Conservation (phyloP, 2,329 filamentous ascomycete species). For the Trichoderma aggressivum region DNA sequence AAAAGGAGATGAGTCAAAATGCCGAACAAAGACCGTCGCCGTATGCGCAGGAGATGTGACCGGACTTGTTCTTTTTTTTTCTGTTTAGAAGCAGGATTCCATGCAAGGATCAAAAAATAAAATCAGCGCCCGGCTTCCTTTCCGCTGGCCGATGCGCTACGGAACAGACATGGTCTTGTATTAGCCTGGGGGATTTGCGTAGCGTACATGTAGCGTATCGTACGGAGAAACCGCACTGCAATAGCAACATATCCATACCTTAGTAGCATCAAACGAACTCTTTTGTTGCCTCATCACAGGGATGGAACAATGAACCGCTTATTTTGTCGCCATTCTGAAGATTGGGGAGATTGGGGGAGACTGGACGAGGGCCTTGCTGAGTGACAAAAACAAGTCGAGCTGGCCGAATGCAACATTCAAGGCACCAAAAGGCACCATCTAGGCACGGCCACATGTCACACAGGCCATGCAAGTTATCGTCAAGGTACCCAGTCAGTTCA, state of each 20-base stretch:
- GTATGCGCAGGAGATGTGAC: background rate
- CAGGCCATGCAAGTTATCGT: constrained; percentile 2
- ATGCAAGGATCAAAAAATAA: background rate
- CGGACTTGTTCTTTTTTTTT: background rate
- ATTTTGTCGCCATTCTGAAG: background rate
- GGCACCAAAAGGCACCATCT: background rate
- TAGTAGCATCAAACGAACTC: background rate
- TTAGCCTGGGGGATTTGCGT: too few relatives aligned
- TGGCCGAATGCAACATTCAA: background rate
- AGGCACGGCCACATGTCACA: background rate
- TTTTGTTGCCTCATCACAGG: background rate
- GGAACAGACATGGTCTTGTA: background rate
- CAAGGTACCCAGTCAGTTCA: background rate
- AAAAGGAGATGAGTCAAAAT: background rate
- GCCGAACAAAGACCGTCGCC: background rate
- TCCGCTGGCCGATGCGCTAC: background rate
- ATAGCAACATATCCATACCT: too few relatives aligned
- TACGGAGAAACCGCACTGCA: too few relatives aligned
- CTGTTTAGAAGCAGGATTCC: background rate
- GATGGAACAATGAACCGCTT: background rate
- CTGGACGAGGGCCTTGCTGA: background rate
- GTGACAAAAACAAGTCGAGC: background rate
- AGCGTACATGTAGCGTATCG: too few relatives aligned
- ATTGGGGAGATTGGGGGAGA: too few relatives aligned
- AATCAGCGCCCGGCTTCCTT: background rate